A percentile compares a stretch with the other conserved stretches of the same genome.
Conservation (phyloP, 192 early-diverging fungal genomes). For the Borealophlyctis nickersoniae region DNA sequence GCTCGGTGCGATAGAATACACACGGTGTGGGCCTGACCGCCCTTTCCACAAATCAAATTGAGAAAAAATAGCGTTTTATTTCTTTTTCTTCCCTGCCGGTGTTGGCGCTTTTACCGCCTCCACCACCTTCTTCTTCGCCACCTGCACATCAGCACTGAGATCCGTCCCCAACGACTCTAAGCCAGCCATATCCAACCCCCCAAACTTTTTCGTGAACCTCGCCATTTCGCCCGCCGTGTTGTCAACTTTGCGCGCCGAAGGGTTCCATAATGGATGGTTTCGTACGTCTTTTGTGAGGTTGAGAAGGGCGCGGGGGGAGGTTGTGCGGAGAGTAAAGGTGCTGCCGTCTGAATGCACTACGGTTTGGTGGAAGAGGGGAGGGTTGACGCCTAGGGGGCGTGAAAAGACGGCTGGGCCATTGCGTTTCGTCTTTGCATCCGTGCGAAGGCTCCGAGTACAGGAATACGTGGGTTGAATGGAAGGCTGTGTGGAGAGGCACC, state of each 20-base stretch:
- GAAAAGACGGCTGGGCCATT: constrained; percentile 5
- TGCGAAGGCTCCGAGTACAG: no score
- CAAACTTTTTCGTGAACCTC: constrained; percentile 79
- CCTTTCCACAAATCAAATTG: no score
- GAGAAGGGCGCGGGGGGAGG: constrained; percentile 79
- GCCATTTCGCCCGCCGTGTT: constrained; percentile 79
- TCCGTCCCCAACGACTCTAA: constrained; percentile 45
- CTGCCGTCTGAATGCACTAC: constrained; percentile 88
- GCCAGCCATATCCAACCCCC: constrained; percentile 59
- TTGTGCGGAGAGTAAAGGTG: constrained; percentile 75
- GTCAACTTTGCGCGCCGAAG: constrained; percentile 52
- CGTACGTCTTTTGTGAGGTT: constrained; percentile 89
- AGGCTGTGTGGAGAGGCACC: no score
- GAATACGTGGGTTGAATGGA: no score
- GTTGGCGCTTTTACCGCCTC: constrained; percentile 5
- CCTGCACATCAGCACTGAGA: constrained; percentile 28
- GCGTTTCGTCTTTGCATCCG: no score
- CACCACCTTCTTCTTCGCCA: constrained; percentile 8
- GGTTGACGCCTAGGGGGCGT: constrained; percentile 31
- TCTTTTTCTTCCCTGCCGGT: constrained; percentile 23
- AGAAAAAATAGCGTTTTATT: no score
- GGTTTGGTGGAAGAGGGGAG: constrained; percentile 70
- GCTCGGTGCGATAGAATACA: no score
- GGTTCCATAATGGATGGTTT: constrained; percentile 93
- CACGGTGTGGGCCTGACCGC: no score